Base-by-base conservation (phyloP, 345 rosid species). In the Syzygium grande region DNA sequence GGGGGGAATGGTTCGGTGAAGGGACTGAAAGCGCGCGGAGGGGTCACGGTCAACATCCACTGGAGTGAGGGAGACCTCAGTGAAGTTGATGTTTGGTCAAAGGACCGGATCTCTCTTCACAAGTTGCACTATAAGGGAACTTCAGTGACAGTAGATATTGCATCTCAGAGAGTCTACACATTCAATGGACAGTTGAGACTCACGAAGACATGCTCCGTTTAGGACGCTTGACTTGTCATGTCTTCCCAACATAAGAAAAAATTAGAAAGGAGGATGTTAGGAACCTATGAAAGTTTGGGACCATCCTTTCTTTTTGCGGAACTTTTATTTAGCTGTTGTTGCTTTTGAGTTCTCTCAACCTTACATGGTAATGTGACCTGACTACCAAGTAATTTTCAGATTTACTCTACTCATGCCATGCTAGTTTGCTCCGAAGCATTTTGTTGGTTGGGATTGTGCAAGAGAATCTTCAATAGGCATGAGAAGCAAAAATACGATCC, bases 61-160 rank as follows among this genome's bases (percentile, higher is more conserved):
- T 98, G 99, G 99, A 90, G 84, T 87, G 98, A 94, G 91, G 95
- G 97, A 51, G 92, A 95, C 61, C 99, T 98, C 84, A 92, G 90
- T 85, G 94, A 96, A 91, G 92, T 95, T 51, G 92, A 92, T 85
- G 88, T 98, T 63, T 91, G 91, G 93, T 92, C 93, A 2, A 90
- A 92, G 86, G 90, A 91, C 53, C 88, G 84, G 29, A 86, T 86
- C 77, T 90, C 90, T 65, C 22, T 88, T n/a, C 92, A 90, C 85
- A 91, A 92, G 55, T 85, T 97, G 80, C 93, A 92, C 59, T 94
- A 96, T 85, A 89, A 92, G 91, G 96, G 95, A 88, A 88, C 54
- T 30, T 84, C 86, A 52, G 93, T 89, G 56, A 84, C 89, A 23
- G 87, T 91, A 78, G 84, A 61, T 38, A 87, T 97, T 89, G 88